Conservation (phyloP, 192 early-diverging fungal species). For the Coemansia sp. region DNA sequence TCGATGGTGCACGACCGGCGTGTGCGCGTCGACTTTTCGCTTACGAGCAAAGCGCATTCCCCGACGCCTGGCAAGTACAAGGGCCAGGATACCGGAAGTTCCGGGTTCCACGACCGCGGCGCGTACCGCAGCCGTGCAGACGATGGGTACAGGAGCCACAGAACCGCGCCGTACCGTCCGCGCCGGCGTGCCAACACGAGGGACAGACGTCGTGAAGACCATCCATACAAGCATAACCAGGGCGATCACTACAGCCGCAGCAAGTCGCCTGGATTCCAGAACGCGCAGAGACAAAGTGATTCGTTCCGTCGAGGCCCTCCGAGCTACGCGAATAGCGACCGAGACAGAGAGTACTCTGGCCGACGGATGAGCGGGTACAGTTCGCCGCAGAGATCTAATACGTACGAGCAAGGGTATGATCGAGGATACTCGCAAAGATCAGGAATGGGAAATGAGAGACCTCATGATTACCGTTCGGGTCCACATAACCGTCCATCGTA, state of each 20-base stretch:
- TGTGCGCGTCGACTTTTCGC: slow-evolving; percentile 49
- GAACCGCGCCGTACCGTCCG: slow-evolving; percentile 12
- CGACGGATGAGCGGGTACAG: slow-evolving; percentile 14
- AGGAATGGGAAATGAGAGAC: neutral
- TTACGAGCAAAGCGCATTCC: slow-evolving; percentile 33
- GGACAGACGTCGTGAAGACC: slow-evolving; percentile 41
- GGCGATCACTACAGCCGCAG: slow-evolving; percentile 21
- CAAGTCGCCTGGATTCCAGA: slow-evolving; percentile 34
- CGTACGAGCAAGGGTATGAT: slow-evolving; percentile 4
- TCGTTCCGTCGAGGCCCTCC: slow-evolving; percentile 9
- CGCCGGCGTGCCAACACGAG: slow-evolving; percentile 41
- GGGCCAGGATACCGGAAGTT: slow-evolving; percentile 30
- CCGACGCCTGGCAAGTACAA: slow-evolving; percentile 34
- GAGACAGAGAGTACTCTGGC: slow-evolving; percentile 12
- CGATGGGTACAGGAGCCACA: slow-evolving; percentile 4
- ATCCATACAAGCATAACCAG: slow-evolving; percentile 10
- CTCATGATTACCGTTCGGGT: slow-evolving; percentile 4
- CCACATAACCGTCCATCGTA: neutral
- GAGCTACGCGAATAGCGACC: slow-evolving; percentile 2
- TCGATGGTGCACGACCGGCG: slow-evolving; percentile 36
- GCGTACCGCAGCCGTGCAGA: neutral
- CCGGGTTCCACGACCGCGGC: neutral
- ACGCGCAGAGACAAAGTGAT: slow-evolving; percentile 1
- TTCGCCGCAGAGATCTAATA: slow-evolving; percentile 10
- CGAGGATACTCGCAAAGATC: slow-evolving; percentile 3